Evolutionary conservation across 179 eudicot species (phyloP).

Genomic region (Silene noctiflora): DNA sequence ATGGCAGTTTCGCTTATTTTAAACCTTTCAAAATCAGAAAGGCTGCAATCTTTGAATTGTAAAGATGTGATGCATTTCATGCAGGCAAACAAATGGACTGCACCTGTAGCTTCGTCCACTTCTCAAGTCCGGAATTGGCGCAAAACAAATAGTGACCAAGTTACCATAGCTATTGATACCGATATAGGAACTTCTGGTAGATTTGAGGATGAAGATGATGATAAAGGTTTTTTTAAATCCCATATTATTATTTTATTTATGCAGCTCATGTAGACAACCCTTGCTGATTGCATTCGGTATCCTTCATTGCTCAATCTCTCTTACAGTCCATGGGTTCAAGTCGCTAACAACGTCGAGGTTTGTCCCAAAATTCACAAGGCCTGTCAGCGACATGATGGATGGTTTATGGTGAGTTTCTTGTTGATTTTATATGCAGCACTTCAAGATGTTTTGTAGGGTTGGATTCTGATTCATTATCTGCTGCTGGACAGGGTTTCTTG

Average conservation of each 20-base stretch:
- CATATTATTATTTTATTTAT: neutral
- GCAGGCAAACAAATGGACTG: slow-evolving; percentile 78
- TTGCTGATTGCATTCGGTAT: slow-evolving; percentile 14
- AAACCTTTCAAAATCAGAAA: slow-evolving; percentile 4
- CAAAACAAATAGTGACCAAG: slow-evolving; percentile 82
- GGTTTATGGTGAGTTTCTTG: slow-evolving; percentile 72
- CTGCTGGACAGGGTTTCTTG: slow-evolving; percentile 77
- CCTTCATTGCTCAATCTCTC: slow-evolving; percentile 1
- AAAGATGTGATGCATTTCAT: slow-evolving; percentile 20
- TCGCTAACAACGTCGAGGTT: slow-evolving; percentile 80
- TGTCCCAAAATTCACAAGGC: slow-evolving; percentile 90
- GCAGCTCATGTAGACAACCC: slow-evolving; percentile 9
- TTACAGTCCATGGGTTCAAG: slow-evolving; percentile 96
- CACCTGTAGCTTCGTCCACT: slow-evolving; percentile 52
- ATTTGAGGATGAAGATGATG: slow-evolving; percentile 86
- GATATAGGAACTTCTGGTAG: slow-evolving; percentile 45
- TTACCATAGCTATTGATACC: slow-evolving; percentile 77
- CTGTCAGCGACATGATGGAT: slow-evolving; percentile 79
- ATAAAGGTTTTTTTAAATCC: slow-evolving; percentile 56
- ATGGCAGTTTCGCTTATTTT: slow-evolving; percentile 8
- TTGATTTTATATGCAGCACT: slow-evolving; percentile 3
- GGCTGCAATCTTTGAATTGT: slow-evolving; percentile 2
- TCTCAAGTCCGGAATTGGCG: slow-evolving; percentile 95
- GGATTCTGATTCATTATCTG: slow-evolving; percentile 28
- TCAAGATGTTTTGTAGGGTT: neutral